These are phyloP conservation scores for Penicillium sp. DNA, from an alignment of 2,329 filamentous ascomycete species.

Conservation along the genomic window DNA sequence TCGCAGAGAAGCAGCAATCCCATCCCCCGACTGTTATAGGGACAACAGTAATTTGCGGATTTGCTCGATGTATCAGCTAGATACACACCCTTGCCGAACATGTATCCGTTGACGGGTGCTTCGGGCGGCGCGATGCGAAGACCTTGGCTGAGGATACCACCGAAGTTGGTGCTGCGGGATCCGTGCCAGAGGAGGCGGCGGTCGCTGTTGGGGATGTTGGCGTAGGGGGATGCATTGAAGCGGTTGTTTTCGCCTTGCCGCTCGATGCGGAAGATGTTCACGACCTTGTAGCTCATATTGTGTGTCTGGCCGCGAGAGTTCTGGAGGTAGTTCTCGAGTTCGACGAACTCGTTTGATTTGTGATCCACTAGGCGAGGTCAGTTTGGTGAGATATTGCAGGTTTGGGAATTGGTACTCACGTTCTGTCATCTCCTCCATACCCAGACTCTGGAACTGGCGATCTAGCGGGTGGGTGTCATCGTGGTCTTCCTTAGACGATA, in stretches of 20 bases:
- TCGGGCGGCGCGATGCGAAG: slow-evolving; percentile 80
- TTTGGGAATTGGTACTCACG: slow-evolving; percentile 29
- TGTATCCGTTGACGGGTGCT: slow-evolving; percentile 76
- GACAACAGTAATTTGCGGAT: slow-evolving; percentile 73
- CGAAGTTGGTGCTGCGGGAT: slow-evolving; percentile 78
- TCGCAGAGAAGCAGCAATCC: slow-evolving; percentile 81
- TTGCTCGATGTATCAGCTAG: slow-evolving; percentile 83
- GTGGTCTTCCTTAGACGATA: slow-evolving; percentile 54
- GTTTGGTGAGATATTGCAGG: neutral
- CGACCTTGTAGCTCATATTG: slow-evolving; percentile 50
- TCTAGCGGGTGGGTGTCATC: slow-evolving; percentile 66
- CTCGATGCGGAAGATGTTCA: slow-evolving; percentile 81
- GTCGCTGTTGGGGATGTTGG: slow-evolving; percentile 58
- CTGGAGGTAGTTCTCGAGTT: slow-evolving; percentile 66
- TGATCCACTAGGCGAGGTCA: slow-evolving; percentile 50
- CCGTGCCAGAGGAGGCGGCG: slow-evolving; percentile 85
- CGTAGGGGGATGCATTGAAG: slow-evolving; percentile 59
- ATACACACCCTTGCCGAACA: slow-evolving; percentile 91
- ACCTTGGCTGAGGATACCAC: slow-evolving; percentile 82
- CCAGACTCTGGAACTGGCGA: slow-evolving; percentile 68
- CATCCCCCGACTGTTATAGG: slow-evolving; percentile 62
- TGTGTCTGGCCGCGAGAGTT: slow-evolving; percentile 70
- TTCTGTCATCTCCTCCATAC: slow-evolving; percentile 73
- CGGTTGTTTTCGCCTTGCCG: slow-evolving; percentile 69
- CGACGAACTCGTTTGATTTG: slow-evolving; percentile 60